A percentile compares a stretch with the other conserved stretches of the same genome.
Evolutionary conservation across 2,329 filamentous ascomycete species (phyloP).

Genomic region (Colletotrichum sp.): DNA sequence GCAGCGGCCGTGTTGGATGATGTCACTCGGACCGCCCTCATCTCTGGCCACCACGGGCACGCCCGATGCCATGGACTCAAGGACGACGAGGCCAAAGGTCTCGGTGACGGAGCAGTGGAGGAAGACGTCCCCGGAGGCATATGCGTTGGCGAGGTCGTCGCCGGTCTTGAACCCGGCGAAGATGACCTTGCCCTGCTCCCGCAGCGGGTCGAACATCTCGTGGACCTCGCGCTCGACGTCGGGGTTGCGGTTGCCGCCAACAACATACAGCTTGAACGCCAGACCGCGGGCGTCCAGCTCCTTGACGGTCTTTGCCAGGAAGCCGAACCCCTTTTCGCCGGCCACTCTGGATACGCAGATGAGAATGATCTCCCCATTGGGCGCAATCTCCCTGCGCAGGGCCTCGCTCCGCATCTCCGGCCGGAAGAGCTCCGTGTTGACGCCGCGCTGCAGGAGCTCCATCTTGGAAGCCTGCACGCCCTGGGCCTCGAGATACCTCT

Average conservation of each 20-base stretch:
- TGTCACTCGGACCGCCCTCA: constrained; percentile 73
- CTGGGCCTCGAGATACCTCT: constrained; percentile 63
- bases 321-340: constrained; percentile 74
- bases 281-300: constrained; percentile 61
- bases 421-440: constrained; percentile 67
- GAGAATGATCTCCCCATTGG: constrained; percentile 67
- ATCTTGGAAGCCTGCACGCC: constrained; percentile 62
- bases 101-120: constrained; percentile 75
- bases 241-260: constrained; percentile 70
- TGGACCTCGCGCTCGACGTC: constrained; percentile 67
- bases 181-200: constrained; percentile 57
- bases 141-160: constrained; percentile 65
- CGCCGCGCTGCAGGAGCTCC: constrained; percentile 66
- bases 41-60: constrained; percentile 73
- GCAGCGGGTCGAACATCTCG: constrained; percentile 59
- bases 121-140: constrained; percentile 73
- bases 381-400: constrained; percentile 60
- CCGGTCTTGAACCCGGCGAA: constrained; percentile 72
- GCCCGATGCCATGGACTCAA: constrained; percentile 75
- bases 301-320: constrained; percentile 61
- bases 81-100: constrained; percentile 73
- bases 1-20: constrained; percentile 62
- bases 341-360: constrained; percentile 71
- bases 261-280: constrained; percentile 68
- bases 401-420: constrained; percentile 56